Conservation (phyloP, 768 basidiomycete genomes). For the Boletus speciosus region DNA sequence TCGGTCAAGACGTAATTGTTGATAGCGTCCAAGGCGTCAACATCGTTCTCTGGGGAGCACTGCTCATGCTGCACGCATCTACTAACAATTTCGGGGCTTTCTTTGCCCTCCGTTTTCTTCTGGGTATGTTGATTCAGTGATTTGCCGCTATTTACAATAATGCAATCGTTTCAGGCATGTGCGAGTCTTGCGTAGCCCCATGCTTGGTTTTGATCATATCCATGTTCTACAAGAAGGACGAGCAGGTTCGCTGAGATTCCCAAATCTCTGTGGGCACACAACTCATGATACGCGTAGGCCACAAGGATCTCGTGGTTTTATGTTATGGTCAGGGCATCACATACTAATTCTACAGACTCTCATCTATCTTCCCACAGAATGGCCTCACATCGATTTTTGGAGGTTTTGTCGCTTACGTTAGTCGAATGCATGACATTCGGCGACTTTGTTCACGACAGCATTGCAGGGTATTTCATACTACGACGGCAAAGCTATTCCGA, state of each 20-base stretch:
- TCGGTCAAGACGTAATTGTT: background rate
- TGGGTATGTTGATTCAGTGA: conserved; percentile 37
- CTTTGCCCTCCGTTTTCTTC: conserved; percentile 57
- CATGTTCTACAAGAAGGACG: conserved; percentile 69
- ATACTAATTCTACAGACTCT: background rate
- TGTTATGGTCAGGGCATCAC: conserved; percentile 45
- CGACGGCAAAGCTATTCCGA: conserved; percentile 42
- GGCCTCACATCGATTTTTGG: conserved; percentile 59
- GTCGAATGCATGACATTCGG: conserved; percentile 7
- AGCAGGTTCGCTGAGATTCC: conserved; percentile 39
- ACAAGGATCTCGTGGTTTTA: conserved; percentile 64
- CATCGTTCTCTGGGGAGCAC: conserved; percentile 55
- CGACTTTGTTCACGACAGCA: background rate
- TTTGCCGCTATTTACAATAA: background rate
- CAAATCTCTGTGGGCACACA: background rate
- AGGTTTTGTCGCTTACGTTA: conserved; percentile 60
- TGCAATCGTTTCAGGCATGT: conserved; percentile 46
- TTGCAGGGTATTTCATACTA: conserved; percentile 55
- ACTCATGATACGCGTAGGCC: conserved; percentile 35
- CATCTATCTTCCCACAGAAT: conserved; percentile 38
- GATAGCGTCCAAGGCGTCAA: conserved; percentile 41
- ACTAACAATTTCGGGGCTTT: conserved; percentile 57
- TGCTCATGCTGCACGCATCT: conserved; percentile 59
- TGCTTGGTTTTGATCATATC: conserved; percentile 59
- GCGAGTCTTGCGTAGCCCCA: conserved; percentile 63